Base-by-base conservation (phyloP, 495 filamentous ascomycete genomes). In the Monascus purpureus region DNA sequence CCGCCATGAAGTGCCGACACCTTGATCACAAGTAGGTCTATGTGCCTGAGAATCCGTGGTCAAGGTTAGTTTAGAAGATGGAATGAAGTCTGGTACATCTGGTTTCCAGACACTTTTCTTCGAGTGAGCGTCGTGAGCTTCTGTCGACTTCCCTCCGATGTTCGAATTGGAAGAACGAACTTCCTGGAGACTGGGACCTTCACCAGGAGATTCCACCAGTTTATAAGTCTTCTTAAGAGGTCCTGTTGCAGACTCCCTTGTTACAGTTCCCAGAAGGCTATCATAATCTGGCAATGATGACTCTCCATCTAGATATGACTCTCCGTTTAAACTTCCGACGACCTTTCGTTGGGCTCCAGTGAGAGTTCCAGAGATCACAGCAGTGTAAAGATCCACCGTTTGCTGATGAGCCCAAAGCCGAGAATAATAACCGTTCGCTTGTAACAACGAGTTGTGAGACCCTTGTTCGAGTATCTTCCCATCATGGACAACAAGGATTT, bases 401-500 rank as follows among this genome's bases (percentile, higher is more conserved):
- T 20, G 42, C 31, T 9, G 18, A 7, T 8, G 6, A 3, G 65
- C 63, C 33, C 13, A 37, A 14, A 36, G 11, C 29, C 19, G 27
- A 19, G 14, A 33, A 28, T 38, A 32, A 17, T 25, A 28, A 15
- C 36, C 22, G 11, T 23, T 6, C 13, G 37, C 16, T 23, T 16
- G 12, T 27, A 31, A 17, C 22, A 16, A 15, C 23, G 15, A 36
- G 20, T 45, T 63, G 40, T 87, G 81, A 7, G 67, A 75, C 29
- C 81, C 81, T 54, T 80, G 78, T 45, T 93, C 85, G 8, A 90
- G 62, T 32, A 90, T 79, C 14, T 63, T 50, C 26, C 85, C 84
- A 32, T 75, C 52, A 3, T 68, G 60, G 75, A 93, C 81, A 39
- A 92, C 84, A 13, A 90, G 75, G 35, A 93, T 93, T 40, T 86